Evolutionary conservation across 176 grass and related monocot genomes (phyloP).

Genomic region (Oryza punctata): DNA sequence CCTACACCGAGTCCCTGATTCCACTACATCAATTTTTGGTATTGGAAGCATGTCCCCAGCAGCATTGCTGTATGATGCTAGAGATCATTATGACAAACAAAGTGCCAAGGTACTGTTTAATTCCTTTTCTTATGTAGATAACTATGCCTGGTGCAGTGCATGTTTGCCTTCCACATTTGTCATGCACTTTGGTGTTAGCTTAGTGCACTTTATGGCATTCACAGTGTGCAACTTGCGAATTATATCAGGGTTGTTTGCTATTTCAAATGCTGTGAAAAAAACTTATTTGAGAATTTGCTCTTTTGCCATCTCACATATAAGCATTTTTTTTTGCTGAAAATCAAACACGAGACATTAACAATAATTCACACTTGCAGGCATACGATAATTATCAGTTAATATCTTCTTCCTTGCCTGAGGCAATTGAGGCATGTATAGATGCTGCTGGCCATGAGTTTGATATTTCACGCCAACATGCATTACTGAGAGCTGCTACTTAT

Average conservation of each 20-base stretch:
- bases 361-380: constrained; percentile 54
- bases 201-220: constrained; percentile 26
- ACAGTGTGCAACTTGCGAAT: constrained; percentile 7
- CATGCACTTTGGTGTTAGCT: constrained; percentile 24
- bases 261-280: background rate
- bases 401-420: constrained; percentile 72
- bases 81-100: constrained; percentile 90
- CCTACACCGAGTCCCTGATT: constrained; percentile 86
- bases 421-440: constrained; percentile 90
- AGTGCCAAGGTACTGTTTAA: constrained; percentile 84
- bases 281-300: constrained; percentile 15
- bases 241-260: constrained; percentile 9
- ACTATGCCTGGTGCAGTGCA: background rate
- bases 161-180: constrained; percentile 30
- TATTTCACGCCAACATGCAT: constrained; percentile 79
- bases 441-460: constrained; percentile 96
- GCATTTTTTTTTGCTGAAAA: constrained; percentile 18
- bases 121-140: constrained; percentile 20
- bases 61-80: constrained; percentile 92
- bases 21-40: constrained; percentile 82
- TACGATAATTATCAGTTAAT: constrained; percentile 93
- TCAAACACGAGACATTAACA: constrained; percentile 11
- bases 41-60: constrained; percentile 91
- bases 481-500: constrained; percentile 89
- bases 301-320: constrained; percentile 25